Conservation (phyloP, 2,329 filamentous ascomycete genomes). For the Aureobasidium sp. region DNA sequence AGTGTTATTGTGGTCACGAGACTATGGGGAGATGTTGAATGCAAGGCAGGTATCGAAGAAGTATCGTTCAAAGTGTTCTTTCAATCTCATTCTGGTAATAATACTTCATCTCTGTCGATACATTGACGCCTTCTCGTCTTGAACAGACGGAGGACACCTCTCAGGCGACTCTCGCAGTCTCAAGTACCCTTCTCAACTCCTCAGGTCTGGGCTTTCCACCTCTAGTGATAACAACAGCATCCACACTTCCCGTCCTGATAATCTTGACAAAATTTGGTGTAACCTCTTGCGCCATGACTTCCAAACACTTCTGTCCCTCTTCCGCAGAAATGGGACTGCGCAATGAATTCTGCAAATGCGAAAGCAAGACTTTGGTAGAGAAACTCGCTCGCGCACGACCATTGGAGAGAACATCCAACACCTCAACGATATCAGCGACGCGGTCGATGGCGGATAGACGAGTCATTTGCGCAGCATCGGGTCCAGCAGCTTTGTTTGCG, state of each 20-base stretch:
- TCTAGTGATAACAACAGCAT: conserved; percentile 47
- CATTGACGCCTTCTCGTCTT: too few relatives aligned
- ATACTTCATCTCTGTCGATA: too few relatives aligned
- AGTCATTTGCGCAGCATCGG: conserved; percentile 46
- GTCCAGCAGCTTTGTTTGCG: conserved; percentile 41
- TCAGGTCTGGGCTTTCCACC: conserved; percentile 27
- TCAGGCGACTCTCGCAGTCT: not conserved
- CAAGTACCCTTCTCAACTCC: not conserved
- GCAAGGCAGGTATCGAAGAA: too few relatives aligned
- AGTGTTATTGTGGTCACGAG: too few relatives aligned
- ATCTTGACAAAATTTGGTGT: conserved; percentile 48
- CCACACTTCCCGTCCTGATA: conserved; percentile 42
- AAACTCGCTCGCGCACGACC: conserved; percentile 45
- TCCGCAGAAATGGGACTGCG: conserved; percentile 50
- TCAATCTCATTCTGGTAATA: too few relatives aligned
- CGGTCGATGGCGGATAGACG: conserved; percentile 54
- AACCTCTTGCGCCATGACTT: conserved; percentile 48
- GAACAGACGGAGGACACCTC: too few relatives aligned
- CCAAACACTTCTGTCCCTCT: conserved; percentile 48
- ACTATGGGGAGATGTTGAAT: too few relatives aligned
- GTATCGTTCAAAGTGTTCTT: too few relatives aligned
- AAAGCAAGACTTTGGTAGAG: conserved; percentile 45
- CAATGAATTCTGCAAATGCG: conserved; percentile 50
- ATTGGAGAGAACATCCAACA: conserved; percentile 47
- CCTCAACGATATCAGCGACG: conserved; percentile 48